Percentiles rank a stretch among this genome's conserved stretches.
Evolutionary conservation across 108 stramenopile genomes (phyloP).

Genomic region (Nannochloropsis gaditana): DNA sequence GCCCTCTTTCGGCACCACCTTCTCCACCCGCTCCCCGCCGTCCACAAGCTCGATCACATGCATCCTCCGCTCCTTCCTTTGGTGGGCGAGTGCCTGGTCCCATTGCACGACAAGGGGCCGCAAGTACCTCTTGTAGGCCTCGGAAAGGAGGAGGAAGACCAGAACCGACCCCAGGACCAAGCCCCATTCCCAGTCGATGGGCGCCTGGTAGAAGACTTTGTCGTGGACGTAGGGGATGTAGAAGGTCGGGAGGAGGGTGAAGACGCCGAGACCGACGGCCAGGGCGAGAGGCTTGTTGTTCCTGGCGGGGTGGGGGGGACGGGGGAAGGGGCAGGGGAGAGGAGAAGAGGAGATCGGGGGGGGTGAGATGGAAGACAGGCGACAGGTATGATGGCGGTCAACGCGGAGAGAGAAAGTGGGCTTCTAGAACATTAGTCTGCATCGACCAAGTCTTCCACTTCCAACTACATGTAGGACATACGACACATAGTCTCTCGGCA

Average conservation of each 20-base stretch:
- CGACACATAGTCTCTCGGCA: too few relatives aligned
- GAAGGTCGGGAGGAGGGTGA: neutral
- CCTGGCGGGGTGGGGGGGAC: neutral
- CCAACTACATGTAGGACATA: too few relatives aligned
- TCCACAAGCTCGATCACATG: neutral
- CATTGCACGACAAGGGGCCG: neutral
- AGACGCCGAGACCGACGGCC: neutral
- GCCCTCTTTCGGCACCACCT: neutral
- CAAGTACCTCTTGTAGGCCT: neutral
- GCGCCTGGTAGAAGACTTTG: neutral
- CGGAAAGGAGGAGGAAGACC: neutral
- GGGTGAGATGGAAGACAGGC: neutral
- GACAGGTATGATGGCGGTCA: neutral
- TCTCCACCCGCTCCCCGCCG: neutral
- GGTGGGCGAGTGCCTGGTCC: neutral
- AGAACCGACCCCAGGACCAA: neutral
- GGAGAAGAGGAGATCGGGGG: neutral
- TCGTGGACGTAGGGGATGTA: neutral
- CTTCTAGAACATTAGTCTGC: too few relatives aligned
- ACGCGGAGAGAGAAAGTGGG: too few relatives aligned
- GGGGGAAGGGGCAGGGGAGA: neutral
- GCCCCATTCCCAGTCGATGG: neutral
- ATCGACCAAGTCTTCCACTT: too few relatives aligned
- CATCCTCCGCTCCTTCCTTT: neutral
- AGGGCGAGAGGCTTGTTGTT: constrained; percentile 7